Base-by-base conservation (phyloP, 1,284 basidiomycete genomes). In the Schizopora paradoxa region DNA sequence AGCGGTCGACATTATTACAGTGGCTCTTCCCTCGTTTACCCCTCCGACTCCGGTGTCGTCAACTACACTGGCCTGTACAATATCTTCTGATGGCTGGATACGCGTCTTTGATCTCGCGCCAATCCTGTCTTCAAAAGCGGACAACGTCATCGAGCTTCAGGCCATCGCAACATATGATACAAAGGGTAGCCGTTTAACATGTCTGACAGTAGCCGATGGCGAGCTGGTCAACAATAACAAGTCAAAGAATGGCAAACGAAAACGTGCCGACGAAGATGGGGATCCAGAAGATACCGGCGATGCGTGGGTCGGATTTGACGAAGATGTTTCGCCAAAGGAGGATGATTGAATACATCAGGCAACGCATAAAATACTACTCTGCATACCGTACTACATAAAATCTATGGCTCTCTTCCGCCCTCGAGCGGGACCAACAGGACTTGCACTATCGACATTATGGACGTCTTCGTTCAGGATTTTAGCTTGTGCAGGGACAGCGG, bases 41-140 rank as follows among this genome's bases (percentile, higher is more conserved):
- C 59, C 51, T 19, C 36, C 38, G 6, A 45, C 42, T 10, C 39
- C 51, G 1, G 62, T 60, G 26, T 57, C 53, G 29, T 68, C 70
- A 11, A 88, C 85, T 0, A 79, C 77, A 0, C 67, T 92, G 16
- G 74, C 79, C 8, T 75, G 78, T 47, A 86, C 88, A 2, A 80
- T 79, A 10, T 93, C 90, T 0, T 91, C 90, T 0, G 91, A 94
- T 53, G 91, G 91, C 6, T 77, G 79, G 45, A 81, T 94, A 55
- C 79, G 83, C 56, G 61, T 93, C 10, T 91, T 86, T 62, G 84
- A 94, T 61, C 66, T 93, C 26, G 42, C 55, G 3, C 35, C 47
- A n/a, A 21, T 40, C 11, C 23, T 51, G 19, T 49, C 46, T 6
- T 54, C 46, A 27, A 16, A 22, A 21, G 39, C 21, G 44, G 14